phyloP scores from a whole-genome alignment of 352 stramenopile species.

The Phytophthora megakarya region DNA sequence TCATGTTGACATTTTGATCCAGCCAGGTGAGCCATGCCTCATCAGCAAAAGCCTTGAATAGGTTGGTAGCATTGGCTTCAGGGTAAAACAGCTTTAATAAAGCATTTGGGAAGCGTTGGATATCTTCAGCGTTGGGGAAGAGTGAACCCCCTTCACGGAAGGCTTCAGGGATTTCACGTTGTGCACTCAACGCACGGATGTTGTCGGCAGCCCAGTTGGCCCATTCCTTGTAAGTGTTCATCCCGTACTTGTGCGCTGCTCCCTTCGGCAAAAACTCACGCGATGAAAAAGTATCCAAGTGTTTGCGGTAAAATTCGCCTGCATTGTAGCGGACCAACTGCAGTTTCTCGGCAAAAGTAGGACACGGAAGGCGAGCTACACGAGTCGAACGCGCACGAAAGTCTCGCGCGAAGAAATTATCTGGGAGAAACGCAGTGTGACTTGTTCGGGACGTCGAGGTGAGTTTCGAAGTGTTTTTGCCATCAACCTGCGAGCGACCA shows the following conservation, averaged over 20 bases:
- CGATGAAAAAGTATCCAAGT: constrained; percentile 81
- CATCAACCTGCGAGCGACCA: constrained; percentile 68
- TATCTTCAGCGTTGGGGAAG: constrained; percentile 60
- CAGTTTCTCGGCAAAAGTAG: constrained; percentile 66
- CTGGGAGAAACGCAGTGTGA: constrained; percentile 75
- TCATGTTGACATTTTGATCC: constrained; percentile 59
- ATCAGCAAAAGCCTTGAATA: constrained; percentile 63
- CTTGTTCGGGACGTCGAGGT: constrained; percentile 66
- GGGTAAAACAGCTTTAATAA: constrained; percentile 63
- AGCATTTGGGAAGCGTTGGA: constrained; percentile 61
- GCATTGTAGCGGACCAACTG: constrained; percentile 78
- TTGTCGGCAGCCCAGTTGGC: constrained; percentile 55
- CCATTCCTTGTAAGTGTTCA: constrained; percentile 76
- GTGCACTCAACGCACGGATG: constrained; percentile 42
- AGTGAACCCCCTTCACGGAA: constrained; percentile 62
- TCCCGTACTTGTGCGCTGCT: constrained; percentile 30
- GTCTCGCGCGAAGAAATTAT: constrained; percentile 68
- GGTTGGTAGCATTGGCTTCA: constrained; percentile 49
- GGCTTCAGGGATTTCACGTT: constrained; percentile 42
- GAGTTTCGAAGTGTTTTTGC: constrained; percentile 65
- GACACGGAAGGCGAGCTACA: constrained; percentile 64
- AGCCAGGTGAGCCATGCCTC: constrained; percentile 68
- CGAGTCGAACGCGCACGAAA: constrained; percentile 64
- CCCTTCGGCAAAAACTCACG: constrained; percentile 65
- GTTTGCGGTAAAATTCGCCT: constrained; percentile 81